Evolutionary conservation across 1,139 yeast species (phyloP).

Genomic region (Lizanozyma gosingica): DNA sequence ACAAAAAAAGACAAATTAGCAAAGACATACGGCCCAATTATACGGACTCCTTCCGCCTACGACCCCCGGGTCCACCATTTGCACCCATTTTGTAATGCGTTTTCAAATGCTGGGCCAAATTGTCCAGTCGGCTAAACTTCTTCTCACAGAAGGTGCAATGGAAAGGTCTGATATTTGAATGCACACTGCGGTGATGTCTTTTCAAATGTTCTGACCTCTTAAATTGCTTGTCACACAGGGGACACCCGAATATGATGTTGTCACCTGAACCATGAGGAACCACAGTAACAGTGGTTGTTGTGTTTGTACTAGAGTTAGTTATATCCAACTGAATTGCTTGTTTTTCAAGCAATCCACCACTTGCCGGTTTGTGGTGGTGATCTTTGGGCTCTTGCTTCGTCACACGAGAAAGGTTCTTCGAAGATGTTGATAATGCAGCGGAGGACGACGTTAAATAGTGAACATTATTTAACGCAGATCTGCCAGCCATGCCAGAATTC

Average conservation of each 20-base stretch:
- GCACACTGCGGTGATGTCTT: conserved; percentile 40
- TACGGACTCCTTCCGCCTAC: neutral
- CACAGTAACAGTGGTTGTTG: neutral
- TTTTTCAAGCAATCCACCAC: neutral
- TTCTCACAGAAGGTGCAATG: conserved; percentile 42
- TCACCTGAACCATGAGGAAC: neutral
- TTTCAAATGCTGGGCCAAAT: conserved; percentile 42
- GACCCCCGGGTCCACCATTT: neutral
- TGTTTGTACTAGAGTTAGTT: neutral
- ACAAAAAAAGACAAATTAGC: no score
- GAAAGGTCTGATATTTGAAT: conserved; percentile 39
- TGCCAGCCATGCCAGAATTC: neutral
- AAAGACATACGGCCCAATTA: no score
- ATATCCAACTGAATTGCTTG: neutral
- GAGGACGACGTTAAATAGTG: neutral
- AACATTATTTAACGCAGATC: neutral
- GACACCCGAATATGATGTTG: conserved; percentile 26
- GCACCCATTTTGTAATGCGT: conserved; percentile 27
- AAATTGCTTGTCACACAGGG: conserved; percentile 37
- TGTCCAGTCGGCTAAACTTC: conserved; percentile 39
- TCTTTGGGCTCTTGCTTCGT: neutral
- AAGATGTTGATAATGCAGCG: neutral
- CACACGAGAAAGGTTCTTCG: neutral
- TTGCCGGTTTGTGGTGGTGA: neutral
- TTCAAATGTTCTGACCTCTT: conserved; percentile 42